Conservation (phyloP, 441 rosid genomes). For the Populus tomentosa region DNA sequence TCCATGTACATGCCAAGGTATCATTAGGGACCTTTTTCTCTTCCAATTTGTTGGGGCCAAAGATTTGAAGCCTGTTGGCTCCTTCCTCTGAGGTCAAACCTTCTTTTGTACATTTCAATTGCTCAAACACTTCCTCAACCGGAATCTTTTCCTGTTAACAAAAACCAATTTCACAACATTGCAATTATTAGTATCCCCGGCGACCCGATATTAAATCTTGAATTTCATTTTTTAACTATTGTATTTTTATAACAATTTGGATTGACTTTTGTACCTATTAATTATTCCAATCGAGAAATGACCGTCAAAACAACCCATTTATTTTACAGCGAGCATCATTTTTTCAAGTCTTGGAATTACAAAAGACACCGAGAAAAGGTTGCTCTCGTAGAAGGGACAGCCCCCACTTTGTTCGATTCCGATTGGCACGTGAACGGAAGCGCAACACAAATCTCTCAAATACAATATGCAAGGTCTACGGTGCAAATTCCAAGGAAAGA, state of each 20-base stretch:
- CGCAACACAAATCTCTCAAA: not conserved
- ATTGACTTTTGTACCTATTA: too few relatives aligned
- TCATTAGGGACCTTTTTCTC: slow-evolving; percentile 45
- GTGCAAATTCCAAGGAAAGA: not conserved
- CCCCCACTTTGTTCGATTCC: not conserved
- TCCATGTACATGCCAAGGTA: not conserved
- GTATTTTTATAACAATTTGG: too few relatives aligned
- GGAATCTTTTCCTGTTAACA: slow-evolving; percentile 40
- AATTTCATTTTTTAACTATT: too few relatives aligned
- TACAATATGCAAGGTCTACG: not conserved
- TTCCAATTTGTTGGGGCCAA: slow-evolving; percentile 66
- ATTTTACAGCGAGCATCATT: too few relatives aligned
- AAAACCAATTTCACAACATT: not conserved
- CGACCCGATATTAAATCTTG: too few relatives aligned
- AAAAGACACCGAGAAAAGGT: not conserved
- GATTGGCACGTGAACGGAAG: slow-evolving; percentile 18
- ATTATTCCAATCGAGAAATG: too few relatives aligned
- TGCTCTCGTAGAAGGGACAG: not conserved
- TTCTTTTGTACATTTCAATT: slow-evolving; percentile 46
- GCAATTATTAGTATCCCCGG: not conserved
- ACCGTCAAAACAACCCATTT: too few relatives aligned
- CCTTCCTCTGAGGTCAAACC: slow-evolving; percentile 49
- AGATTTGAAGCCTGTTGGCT: slow-evolving; percentile 42
- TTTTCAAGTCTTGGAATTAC: too few relatives aligned
- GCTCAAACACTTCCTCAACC: too few relatives aligned